phyloP scores from a whole-genome alignment of 352 stramenopile genomes.

The Phytophthora tentaculata region DNA sequence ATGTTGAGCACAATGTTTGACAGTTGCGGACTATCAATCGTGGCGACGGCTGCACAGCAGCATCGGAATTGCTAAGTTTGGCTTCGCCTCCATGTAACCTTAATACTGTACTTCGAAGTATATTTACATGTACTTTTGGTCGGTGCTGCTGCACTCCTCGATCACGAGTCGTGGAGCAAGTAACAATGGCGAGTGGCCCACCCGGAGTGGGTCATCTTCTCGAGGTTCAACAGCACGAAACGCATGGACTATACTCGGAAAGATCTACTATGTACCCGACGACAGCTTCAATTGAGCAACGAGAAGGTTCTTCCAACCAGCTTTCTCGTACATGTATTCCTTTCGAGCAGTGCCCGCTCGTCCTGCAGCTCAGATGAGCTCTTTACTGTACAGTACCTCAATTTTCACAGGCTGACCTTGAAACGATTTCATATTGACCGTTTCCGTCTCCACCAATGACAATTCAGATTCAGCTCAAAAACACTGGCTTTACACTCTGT shows the following conservation, averaged over 20 bases:
- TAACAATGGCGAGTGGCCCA: background rate
- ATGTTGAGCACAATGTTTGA: slow-evolving; percentile 16
- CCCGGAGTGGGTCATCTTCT: too few species aligned
- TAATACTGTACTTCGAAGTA: too few species aligned
- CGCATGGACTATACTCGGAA: slow-evolving; percentile 21
- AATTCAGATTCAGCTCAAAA: slow-evolving; percentile 1
- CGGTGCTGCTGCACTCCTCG: background rate
- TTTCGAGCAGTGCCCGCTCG: background rate
- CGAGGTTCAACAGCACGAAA: slow-evolving; percentile 28
- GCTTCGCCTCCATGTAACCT: too few species aligned
- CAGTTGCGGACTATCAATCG: background rate
- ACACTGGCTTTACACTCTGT: slow-evolving; percentile 26
- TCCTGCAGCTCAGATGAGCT: slow-evolving; percentile 7
- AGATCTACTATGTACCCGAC: slow-evolving; percentile 8
- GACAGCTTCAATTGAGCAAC: slow-evolving; percentile 18
- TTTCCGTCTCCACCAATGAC: slow-evolving; percentile 21
- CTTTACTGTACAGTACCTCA: too few species aligned
- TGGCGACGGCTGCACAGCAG: slow-evolving; percentile 13
- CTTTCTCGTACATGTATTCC: background rate
- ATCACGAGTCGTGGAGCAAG: background rate
- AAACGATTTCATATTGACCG: slow-evolving; percentile 14
- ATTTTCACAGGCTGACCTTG: too few species aligned
- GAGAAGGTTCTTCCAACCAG: background rate
- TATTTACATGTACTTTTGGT: too few species aligned
- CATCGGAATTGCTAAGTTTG: background rate